A percentile compares a stretch with the other conserved stretches of the same genome.
These are phyloP conservation scores for Monotropa hypopitys DNA, from an alignment of 179 eudicot genomes.

Conservation along the genomic window DNA sequence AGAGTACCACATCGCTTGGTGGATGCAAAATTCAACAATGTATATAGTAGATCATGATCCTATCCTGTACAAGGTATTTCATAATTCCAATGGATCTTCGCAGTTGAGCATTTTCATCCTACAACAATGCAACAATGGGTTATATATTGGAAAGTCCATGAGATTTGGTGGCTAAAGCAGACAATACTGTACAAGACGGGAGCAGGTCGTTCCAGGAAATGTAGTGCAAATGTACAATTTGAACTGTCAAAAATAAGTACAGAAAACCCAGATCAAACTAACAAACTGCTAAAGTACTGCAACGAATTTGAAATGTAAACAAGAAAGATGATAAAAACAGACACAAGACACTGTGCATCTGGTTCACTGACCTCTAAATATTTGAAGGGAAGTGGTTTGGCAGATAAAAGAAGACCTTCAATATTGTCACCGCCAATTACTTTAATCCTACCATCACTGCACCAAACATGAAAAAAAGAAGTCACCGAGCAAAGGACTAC, in stretches of 20 bases:
- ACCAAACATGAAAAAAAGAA: constrained; percentile 8
- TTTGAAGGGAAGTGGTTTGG: constrained; percentile 60
- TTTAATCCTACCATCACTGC: constrained; percentile 95
- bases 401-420: constrained; percentile 83
- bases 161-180: no score
- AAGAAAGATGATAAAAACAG: neutral
- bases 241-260: neutral
- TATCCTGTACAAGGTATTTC: no score
- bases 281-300: neutral
- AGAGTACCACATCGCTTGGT: no score
- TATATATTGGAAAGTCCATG: no score
- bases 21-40: no score
- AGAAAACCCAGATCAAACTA: neutral
- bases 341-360: neutral
- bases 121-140: no score
- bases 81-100: no score
- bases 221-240: neutral
- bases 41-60: no score
- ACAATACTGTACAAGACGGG: no score
- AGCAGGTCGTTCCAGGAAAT: no score
- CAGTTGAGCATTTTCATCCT: no score
- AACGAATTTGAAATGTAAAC: constrained; percentile 5
- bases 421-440: constrained; percentile 73
- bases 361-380: constrained; percentile 60
- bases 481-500: neutral